Conservation (phyloP, 73 alveolate genomes). For the Blepharisma japonicum region DNA sequence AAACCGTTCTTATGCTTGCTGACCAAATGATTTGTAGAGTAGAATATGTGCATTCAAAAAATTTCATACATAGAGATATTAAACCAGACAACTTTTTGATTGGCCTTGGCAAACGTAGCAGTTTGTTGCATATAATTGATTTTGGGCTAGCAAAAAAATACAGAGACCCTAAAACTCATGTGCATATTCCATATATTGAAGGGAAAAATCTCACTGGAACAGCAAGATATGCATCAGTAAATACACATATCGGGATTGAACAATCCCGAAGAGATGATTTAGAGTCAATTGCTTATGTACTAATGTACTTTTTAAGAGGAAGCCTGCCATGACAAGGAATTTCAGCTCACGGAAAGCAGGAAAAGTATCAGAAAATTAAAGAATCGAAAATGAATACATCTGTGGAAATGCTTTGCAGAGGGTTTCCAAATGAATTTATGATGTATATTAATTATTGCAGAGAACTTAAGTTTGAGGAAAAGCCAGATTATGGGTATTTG, state of each 20-base stretch:
- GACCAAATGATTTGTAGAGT: slow-evolving; percentile 77
- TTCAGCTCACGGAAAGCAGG: slow-evolving; percentile 61
- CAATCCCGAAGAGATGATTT: slow-evolving; percentile 83
- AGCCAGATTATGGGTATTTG: slow-evolving; percentile 69
- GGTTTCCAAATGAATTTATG: slow-evolving; percentile 79
- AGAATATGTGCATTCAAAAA: slow-evolving; percentile 78
- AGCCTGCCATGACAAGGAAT: slow-evolving; percentile 84
- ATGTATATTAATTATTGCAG: slow-evolving; percentile 46
- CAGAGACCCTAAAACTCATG: slow-evolving; percentile 68
- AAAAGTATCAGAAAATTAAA: slow-evolving; percentile 64
- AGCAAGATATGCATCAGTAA: slow-evolving; percentile 67
- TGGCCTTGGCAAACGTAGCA: slow-evolving; percentile 54
- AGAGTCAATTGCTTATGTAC: slow-evolving; percentile 66
- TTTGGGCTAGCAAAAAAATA: slow-evolving; percentile 83
- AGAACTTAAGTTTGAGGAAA: slow-evolving; percentile 60
- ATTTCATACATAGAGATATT: slow-evolving; percentile 72
- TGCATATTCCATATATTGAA: slow-evolving; percentile 81
- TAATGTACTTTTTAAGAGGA: slow-evolving; percentile 73
- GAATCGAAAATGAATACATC: slow-evolving; percentile 63
- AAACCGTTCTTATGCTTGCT: slow-evolving; percentile 77
- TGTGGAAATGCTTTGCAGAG: slow-evolving; percentile 67
- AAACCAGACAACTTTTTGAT: slow-evolving; percentile 91
- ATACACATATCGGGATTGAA: slow-evolving; percentile 70
- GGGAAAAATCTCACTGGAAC: slow-evolving; percentile 75
- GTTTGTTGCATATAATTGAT: slow-evolving; percentile 60